These are phyloP conservation scores for Phytophthora pluvialis DNA, from an alignment of 352 stramenopile species.

Conservation along the genomic window DNA sequence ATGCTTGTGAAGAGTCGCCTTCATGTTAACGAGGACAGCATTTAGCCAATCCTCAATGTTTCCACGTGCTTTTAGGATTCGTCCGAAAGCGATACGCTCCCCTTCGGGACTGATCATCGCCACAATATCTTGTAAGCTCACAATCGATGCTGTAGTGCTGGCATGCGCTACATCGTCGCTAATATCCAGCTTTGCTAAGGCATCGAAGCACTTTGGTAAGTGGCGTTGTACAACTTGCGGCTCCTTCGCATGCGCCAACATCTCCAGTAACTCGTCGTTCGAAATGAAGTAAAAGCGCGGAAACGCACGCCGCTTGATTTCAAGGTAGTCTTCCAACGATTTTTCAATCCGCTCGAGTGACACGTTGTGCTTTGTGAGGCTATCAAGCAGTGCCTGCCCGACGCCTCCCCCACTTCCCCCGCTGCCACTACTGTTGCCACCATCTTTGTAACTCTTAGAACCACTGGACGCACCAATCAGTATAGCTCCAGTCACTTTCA, in stretches of 20 bases:
- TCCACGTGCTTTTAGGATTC: constrained; percentile 80
- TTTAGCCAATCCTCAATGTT: constrained; percentile 91
- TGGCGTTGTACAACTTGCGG: constrained; percentile 81
- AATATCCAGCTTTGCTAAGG: constrained; percentile 79
- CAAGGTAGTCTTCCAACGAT: constrained; percentile 82
- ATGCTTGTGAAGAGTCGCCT: constrained; percentile 63
- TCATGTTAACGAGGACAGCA: constrained; percentile 79
- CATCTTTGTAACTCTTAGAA: constrained; percentile 27
- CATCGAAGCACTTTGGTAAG: constrained; percentile 88
- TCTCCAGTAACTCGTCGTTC: constrained; percentile 88
- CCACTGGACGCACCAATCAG: constrained; percentile 34
- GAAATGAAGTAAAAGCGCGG: constrained; percentile 91
- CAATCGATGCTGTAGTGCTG: background rate
- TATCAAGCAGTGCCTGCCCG: constrained; percentile 62
- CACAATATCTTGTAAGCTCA: constrained; percentile 58
- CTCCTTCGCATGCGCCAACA: constrained; percentile 82
- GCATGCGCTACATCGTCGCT: constrained; percentile 45
- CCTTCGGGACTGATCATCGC: constrained; percentile 86
- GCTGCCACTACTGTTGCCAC: constrained; percentile 2
- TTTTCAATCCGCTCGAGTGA: constrained; percentile 82
- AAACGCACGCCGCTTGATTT: constrained; percentile 86
- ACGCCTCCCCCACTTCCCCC: constrained; percentile 17
- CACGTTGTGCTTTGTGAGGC: constrained; percentile 68
- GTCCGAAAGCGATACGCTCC: constrained; percentile 76
- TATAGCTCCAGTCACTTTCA: constrained; percentile 65